These are phyloP conservation scores for Scleroderma bovista DNA, from an alignment of 768 basidiomycete species.

Conservation along the genomic window DNA sequence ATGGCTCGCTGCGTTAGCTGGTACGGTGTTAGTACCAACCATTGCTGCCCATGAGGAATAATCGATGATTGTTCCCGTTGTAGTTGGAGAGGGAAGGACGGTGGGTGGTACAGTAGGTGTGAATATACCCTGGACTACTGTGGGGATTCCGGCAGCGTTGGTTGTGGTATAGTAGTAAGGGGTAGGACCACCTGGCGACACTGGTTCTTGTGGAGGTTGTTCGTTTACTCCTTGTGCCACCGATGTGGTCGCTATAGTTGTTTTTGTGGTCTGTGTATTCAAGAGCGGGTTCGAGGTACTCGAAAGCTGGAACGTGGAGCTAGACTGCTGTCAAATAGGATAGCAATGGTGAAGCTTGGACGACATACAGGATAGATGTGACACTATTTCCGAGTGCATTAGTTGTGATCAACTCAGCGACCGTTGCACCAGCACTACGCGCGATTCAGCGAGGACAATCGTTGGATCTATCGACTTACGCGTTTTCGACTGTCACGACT, in stretches of 20 bases:
- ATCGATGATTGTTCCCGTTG: constrained; percentile 22
- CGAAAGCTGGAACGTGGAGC: constrained; percentile 5
- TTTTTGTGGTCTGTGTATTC: constrained; percentile 15
- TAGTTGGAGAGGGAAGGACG: constrained; percentile 20
- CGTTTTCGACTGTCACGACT: constrained; percentile 41
- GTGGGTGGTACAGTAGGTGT: constrained; percentile 28
- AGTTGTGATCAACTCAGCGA: constrained; percentile 44
- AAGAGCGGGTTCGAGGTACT: constrained; percentile 15
- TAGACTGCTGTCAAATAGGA: background rate
- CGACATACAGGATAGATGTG: constrained; percentile 41
- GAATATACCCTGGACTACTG: constrained; percentile 19
- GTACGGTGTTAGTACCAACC: constrained; percentile 26
- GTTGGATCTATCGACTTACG: constrained; percentile 31
- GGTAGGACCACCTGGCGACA: constrained; percentile 40
- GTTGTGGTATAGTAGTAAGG: constrained; percentile 48
- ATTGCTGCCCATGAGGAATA: constrained; percentile 26
- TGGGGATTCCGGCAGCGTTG: constrained; percentile 25
- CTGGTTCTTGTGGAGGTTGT: constrained; percentile 38
- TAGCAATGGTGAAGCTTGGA: background rate
- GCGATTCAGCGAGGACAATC: constrained; percentile 9
- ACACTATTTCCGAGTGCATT: constrained; percentile 34
- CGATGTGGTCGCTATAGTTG: constrained; percentile 14
- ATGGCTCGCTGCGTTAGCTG: constrained; percentile 22
- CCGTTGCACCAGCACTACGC: constrained; percentile 41
- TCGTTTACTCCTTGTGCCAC: constrained; percentile 44